Percentiles rank a stretch among this genome's conserved stretches.
Evolutionary conservation across 148 eudicot species (phyloP).

Genomic region (Talinum fruticosum): DNA sequence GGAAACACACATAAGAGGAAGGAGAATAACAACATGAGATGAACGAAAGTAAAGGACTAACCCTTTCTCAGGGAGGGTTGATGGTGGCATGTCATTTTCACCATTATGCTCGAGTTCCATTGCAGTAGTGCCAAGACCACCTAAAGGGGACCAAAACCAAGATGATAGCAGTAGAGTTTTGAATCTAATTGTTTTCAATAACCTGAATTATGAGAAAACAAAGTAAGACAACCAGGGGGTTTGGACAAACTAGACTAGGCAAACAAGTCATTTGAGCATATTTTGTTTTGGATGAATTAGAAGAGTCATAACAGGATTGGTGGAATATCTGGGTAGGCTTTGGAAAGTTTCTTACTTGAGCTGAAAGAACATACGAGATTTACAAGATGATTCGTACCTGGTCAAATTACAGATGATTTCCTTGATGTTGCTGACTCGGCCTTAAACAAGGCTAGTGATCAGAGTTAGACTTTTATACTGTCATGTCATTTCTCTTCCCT

Average conservation of each 20-base stretch:
- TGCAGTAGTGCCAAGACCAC: slow-evolving; percentile 14
- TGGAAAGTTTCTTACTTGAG: not conserved
- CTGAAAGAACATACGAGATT: not conserved
- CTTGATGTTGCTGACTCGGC: too few species aligned
- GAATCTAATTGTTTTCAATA: slow-evolving; percentile 7
- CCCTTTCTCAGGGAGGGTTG: slow-evolving; percentile 23
- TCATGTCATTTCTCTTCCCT: too few species aligned
- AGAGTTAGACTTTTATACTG: too few species aligned
- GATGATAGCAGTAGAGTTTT: slow-evolving; percentile 14
- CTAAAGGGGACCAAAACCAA: slow-evolving; percentile 41
- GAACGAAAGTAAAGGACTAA: slow-evolving; percentile 27
- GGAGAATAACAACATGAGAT: slow-evolving; percentile 24
- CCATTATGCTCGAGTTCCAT: slow-evolving; percentile 19
- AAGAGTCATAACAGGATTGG: not conserved
- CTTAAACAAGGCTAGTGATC: too few species aligned
- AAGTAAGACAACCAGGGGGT: not conserved
- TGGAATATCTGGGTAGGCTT: not conserved
- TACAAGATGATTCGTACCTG: slow-evolving; percentile 85
- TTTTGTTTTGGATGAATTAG: not conserved
- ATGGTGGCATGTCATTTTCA: slow-evolving; percentile 30
- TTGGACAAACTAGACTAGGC: not conserved
- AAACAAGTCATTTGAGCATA: not conserved
- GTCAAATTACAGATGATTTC: too few species aligned
- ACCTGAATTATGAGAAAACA: slow-evolving; percentile 12
- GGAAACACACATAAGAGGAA: slow-evolving; percentile 9